Evolutionary conservation across 345 rosid genomes (phyloP).

Genomic region (Eucalyptus dawsonii): DNA sequence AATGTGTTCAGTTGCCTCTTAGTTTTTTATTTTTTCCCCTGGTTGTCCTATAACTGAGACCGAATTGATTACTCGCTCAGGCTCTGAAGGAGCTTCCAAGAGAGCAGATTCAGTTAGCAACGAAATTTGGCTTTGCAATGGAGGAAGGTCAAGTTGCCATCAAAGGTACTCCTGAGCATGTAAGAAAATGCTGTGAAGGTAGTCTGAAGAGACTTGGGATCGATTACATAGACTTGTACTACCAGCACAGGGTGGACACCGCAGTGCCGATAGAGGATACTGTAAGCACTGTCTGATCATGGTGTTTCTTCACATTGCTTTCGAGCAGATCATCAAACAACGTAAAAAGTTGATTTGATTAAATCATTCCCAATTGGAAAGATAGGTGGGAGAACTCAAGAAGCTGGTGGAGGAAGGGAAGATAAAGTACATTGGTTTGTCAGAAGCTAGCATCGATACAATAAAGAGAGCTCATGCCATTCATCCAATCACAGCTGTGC

Average conservation of each 20-base stretch:
- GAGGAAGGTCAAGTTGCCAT: constrained; percentile 3
- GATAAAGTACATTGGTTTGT: constrained; percentile 24
- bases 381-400: constrained; percentile 27
- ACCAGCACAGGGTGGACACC: constrained; percentile 43
- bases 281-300: background rate
- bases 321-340: background rate
- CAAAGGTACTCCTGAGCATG: constrained; percentile 28
- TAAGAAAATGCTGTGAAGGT: constrained; percentile 39
- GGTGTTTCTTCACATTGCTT: background rate
- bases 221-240: constrained; percentile 43
- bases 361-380: background rate
- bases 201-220: constrained; percentile 32
- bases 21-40: background rate
- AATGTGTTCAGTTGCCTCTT: background rate
- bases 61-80: background rate
- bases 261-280: constrained; percentile 45
- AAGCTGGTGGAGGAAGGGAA: constrained; percentile 30
- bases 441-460: constrained; percentile 19
- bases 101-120: constrained; percentile 34
- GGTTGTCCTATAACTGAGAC: background rate
- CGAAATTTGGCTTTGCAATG: constrained; percentile 23
- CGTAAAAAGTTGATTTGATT: background rate
- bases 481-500: constrained; percentile 22
- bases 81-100: constrained; percentile 43
- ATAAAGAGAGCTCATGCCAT: constrained; percentile 28